Percentiles rank a stretch among this genome's conserved stretches.
phyloP scores from a whole-genome alignment of 2,329 filamentous ascomycete genomes.

The Penicillium sp. region DNA sequence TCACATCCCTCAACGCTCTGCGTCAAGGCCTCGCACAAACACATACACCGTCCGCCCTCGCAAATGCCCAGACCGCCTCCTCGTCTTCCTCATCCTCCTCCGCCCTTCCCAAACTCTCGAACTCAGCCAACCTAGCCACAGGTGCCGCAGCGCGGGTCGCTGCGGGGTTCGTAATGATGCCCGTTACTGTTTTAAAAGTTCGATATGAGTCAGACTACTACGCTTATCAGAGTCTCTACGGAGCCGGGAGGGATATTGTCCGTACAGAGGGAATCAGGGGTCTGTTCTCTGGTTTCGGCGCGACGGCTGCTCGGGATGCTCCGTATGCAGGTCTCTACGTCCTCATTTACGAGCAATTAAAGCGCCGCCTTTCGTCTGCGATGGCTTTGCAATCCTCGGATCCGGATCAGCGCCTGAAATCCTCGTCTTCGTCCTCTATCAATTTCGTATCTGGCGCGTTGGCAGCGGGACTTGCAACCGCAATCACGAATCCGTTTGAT shows the following conservation, averaged over 20 bases:
- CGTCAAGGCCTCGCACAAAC: conserved; percentile 66
- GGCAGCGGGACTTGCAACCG: conserved; percentile 81
- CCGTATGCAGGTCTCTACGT: conserved; percentile 96
- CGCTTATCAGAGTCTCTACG: conserved; percentile 74
- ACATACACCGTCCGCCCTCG: conserved; percentile 47
- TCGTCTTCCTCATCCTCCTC: conserved; percentile 84
- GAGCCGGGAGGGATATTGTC: conserved; percentile 76
- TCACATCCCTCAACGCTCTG: conserved; percentile 82
- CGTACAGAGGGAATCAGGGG: conserved; percentile 75
- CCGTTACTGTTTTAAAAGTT: conserved; percentile 94
- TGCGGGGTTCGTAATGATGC: conserved; percentile 92
- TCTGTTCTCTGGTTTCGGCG: conserved; percentile 93
- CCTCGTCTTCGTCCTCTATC: conserved; percentile 58
- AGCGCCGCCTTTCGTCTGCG: conserved; percentile 39
- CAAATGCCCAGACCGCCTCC: conserved; percentile 48
- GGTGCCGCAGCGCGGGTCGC: conserved; percentile 83
- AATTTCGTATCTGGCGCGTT: conserved; percentile 85
- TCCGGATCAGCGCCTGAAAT: conserved; percentile 26
- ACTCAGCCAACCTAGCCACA: conserved; percentile 81
- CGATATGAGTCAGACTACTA: conserved; percentile 92
- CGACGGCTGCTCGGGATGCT: conserved; percentile 91
- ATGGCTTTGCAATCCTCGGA: conserved; percentile 12
- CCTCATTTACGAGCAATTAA: conserved; percentile 77
- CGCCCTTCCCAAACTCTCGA: conserved; percentile 78
- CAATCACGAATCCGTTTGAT: conserved; percentile 94